Base-by-base conservation (phyloP, 2,329 filamentous ascomycete species). In the Fusarium heterosporum region DNA sequence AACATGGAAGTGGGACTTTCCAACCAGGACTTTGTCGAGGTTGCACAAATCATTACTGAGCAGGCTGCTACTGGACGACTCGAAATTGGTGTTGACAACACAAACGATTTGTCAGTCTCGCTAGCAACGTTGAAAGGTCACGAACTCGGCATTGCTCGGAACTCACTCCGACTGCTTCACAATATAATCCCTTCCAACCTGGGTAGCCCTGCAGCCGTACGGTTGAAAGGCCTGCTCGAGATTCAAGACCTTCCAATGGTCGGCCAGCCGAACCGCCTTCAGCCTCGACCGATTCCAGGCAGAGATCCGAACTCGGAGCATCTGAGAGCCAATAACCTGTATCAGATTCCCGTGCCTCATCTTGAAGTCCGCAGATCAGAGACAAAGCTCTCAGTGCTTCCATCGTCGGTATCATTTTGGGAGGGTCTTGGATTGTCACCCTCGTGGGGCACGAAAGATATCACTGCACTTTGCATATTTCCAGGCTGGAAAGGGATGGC, bases 341-440 rank as follows among this genome's bases (percentile, higher is more conserved):
- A 90, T 66, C 81, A 83, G 39, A 86, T 96, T 3, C 85, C 86
- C 2, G 81, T 88, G 1, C 92, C 92, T 2, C 89, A 92, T 71
- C 80, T 96, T 36, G 89, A 92, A 67, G 82, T 96, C 12, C 89
- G 89, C 47, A 85, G 92, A 52, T 86, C 88, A 19, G 90, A 93
- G 38, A 84, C 84, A 3, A 86, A 85, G 46, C 85, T 93, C 55
- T 92, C 93, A 12, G 82, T 96, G 38, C 81, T 95, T 22, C 91
- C 93, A 3, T 87, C 92, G 1, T 90, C 91, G 1, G 80, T 95
- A 19, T 80, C 85, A 1, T 97, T 96, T 73, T 96, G 93, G 93
- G 92, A 96, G 73, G 89, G 89, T 45, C 80, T 96, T 17, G 91
- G 92, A 1, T 82, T 97, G 3, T 87, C 87, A 3, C 93, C 93